Evolutionary conservation across 805 yeast species (phyloP).

Genomic region (Torulaspora gathmanii): DNA sequence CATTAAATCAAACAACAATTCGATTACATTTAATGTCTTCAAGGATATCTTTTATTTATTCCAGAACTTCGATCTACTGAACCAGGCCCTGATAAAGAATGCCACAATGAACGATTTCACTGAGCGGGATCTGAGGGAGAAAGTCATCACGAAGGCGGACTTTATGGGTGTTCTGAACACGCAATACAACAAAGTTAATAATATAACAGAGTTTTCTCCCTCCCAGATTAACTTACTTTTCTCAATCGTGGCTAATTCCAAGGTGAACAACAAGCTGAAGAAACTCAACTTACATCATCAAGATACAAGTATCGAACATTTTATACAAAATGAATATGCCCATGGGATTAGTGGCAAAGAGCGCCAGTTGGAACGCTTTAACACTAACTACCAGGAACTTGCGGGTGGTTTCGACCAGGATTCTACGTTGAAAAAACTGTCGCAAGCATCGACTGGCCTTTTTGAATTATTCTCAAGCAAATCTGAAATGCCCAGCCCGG

Average conservation of each 20-base stretch:
- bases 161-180: slow-evolving; percentile 35
- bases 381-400: slow-evolving; percentile 27
- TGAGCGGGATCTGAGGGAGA: slow-evolving; percentile 29
- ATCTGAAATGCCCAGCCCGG: slow-evolving; percentile 19
- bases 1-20: slow-evolving; percentile 31
- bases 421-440: slow-evolving; percentile 8
- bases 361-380: slow-evolving; percentile 25
- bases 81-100: slow-evolving; percentile 38
- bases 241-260: slow-evolving; percentile 36
- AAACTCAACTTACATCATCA: slow-evolving; percentile 24
- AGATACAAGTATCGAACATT: slow-evolving; percentile 27
- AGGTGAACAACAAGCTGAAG: slow-evolving; percentile 23
- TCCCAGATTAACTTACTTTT: slow-evolving; percentile 40
- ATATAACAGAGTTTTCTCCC: slow-evolving; percentile 40
- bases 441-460: slow-evolving; percentile 12
- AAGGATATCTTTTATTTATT: slow-evolving; percentile 40
- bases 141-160: slow-evolving; percentile 36
- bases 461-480: slow-evolving; percentile 18
- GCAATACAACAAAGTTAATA: slow-evolving; percentile 40
- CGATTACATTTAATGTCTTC: slow-evolving; percentile 36
- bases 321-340: slow-evolving; percentile 29
- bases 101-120: slow-evolving; percentile 29
- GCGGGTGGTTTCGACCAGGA: slow-evolving; percentile 25
- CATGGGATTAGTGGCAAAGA: slow-evolving; percentile 21
- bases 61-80: slow-evolving; percentile 39